Evolutionary conservation across 495 filamentous ascomycete genomes (phyloP).

Genomic region (Tricharina praecox): DNA sequence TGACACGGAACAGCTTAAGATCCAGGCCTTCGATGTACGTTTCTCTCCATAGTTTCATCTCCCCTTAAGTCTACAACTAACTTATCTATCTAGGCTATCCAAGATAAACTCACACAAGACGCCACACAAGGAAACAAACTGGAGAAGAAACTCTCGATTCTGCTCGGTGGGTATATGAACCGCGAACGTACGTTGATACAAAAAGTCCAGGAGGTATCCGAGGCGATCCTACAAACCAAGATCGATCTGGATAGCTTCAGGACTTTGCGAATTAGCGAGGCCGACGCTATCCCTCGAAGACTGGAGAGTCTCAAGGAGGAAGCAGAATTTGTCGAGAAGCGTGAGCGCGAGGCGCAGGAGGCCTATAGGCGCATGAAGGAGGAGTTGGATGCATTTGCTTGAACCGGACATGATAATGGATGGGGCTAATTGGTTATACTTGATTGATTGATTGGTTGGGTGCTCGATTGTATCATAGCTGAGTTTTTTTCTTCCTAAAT

Average conservation of each 20-base stretch:
- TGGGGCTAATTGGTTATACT: too few species aligned
- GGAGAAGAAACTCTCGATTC: constrained; percentile 81
- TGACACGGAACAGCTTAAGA: constrained; percentile 43
- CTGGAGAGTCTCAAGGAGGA: constrained; percentile 65
- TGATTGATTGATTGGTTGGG: too few species aligned
- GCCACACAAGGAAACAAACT: constrained; percentile 69
- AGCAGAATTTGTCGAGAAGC: constrained; percentile 60
- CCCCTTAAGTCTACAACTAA: too few species aligned
- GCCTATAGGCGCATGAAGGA: constrained; percentile 56
- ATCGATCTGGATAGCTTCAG: constrained; percentile 58
- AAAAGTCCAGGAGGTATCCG: constrained; percentile 64
- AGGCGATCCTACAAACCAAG: constrained; percentile 56
- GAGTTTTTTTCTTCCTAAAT: too few species aligned
- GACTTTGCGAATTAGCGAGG: constrained; percentile 59
- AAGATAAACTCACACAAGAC: constrained; percentile 49
- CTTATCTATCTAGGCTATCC: constrained; percentile 54
- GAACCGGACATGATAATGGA: too few species aligned
- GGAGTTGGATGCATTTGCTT: constrained; percentile 52
- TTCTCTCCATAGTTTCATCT: too few species aligned
- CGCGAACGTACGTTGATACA: constrained; percentile 62
- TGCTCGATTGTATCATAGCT: too few species aligned
- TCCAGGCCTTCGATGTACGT: constrained; percentile 49
- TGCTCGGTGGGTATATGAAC: constrained; percentile 79
- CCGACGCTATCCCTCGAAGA: constrained; percentile 51
- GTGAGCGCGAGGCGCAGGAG: constrained; percentile 84